Base-by-base conservation (phyloP, 257 asterid species). In the Agastache rugosa region DNA sequence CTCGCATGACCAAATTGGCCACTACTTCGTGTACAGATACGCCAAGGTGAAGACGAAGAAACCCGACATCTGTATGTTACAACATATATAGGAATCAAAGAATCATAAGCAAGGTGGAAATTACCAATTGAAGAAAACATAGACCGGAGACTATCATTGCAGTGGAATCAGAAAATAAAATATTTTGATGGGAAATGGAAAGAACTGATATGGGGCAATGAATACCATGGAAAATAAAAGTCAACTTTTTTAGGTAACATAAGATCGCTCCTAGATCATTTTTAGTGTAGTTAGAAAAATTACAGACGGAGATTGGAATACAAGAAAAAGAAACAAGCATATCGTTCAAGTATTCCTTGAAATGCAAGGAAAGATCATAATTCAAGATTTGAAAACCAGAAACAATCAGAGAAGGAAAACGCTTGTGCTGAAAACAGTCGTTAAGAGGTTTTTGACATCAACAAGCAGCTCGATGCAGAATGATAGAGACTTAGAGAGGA, bases 61-160 rank as follows among this genome's bases (percentile, higher is more conserved):
- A 47, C 93, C 96, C 19, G 86, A 83, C 88, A 91, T 91, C 97
- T 91, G 89, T 77, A 72, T n/a, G n/a, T n/a, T n/a, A n/a, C n/a
- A n/a, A n/a, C n/a, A n/a, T n/a, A n/a, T n/a, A n/a, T n/a, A n/a
- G n/a, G n/a, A n/a, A n/a, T n/a, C 76, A 47, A 6, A 55, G 58
- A 45, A 74, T 41, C 17, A 50, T 54, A 27, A 35, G 45, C 39
- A 48, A 69, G 5, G 10, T 34, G 34, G 51, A n/a, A 65, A 9
- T 44, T 47, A 63, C 72, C 19, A 54, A 55, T 7, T n/a, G 16
- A 27, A 31, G 35, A 31, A 31, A 48, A 22, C 62, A 42, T 44
- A 20, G 4, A 17, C 63, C 54, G 58, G 44, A 66, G 14, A 16
- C 22, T 17, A 16, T 5, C 27, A 12, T 9, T 8, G 22, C 23